These are phyloP conservation scores for Dioscorea alata DNA, from an alignment of 106 monocot species.

Conservation along the genomic window DNA sequence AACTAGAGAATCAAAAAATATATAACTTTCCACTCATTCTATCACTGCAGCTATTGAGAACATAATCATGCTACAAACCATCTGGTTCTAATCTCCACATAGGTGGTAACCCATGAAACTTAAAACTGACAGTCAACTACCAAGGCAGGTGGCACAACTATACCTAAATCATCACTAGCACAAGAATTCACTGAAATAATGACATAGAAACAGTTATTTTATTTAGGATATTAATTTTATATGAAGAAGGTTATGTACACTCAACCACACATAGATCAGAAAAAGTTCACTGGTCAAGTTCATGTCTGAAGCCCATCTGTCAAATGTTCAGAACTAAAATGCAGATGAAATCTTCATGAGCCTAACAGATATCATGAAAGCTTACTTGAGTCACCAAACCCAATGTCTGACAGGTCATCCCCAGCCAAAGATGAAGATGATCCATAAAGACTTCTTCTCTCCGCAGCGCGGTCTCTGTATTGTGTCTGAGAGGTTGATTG, in stretches of 20 bases:
- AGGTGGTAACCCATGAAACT: neutral
- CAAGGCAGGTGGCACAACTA: neutral
- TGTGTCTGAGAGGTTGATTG: slow-evolving; percentile 45
- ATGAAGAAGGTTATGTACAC: too few species aligned
- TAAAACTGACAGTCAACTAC: neutral
- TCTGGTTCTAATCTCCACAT: neutral
- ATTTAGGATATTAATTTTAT: too few species aligned
- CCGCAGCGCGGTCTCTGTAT: slow-evolving; percentile 96
- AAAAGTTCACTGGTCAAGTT: too few species aligned
- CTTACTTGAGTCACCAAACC: slow-evolving; percentile 83
- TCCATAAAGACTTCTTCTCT: slow-evolving; percentile 88
- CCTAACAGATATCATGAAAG: slow-evolving; percentile 8
- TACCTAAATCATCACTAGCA: neutral
- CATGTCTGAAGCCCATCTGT: neutral
- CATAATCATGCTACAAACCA: neutral
- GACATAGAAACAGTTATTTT: neutral
- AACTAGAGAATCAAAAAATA: too few species aligned
- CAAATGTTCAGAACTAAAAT: neutral
- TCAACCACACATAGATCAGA: too few species aligned
- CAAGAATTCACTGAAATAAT: neutral
- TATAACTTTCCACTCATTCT: neutral
- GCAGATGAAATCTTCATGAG: neutral
- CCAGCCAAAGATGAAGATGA: slow-evolving; percentile 45
- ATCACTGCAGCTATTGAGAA: neutral
- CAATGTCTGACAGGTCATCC: slow-evolving; percentile 35